Evolutionary conservation across 1,284 basidiomycete genomes (phyloP), one percentile per base, ranked within the genome.

Genomic region (Cutaneotrichosporon sp.): DNA sequence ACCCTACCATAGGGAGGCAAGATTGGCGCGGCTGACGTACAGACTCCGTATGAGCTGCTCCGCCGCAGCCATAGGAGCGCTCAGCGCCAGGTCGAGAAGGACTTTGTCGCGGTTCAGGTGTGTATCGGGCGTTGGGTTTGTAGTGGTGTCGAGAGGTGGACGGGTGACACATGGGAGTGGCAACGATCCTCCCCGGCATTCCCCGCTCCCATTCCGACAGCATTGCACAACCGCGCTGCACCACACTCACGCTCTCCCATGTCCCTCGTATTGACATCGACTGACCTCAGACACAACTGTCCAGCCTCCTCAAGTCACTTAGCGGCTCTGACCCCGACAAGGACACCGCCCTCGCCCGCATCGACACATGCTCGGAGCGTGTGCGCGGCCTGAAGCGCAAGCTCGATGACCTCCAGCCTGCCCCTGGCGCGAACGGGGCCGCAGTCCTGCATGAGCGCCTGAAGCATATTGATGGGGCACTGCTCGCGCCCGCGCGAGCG

Each of bases 21-120:
- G 29, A 9, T 14, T 22, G 29, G 14, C 22, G 16, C 14, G 12
- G 35, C 55, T 61, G 29, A 58, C 49, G 20, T 19, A 10, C 44
- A 76, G 75, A 74, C 74, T 8, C 73, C 75, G 1, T 75, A 70
- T 44, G 74, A 76, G 61, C 67, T 76, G 2, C 65, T 76, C 22
- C 56, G 72, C n/a, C 54, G 74, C 26, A 66, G 66, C 6, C 74
- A 76, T 50, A 61, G 72, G 5, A 61, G 70, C 5, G 73, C 75
- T 2, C 75, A 76, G 52, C 55, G 75, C 26, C 67, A 72, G 47
- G 74, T 76, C 19, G 75, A 76, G 61, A 74, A 70, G 57, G 75
- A 76, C 53, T 76, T 75, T 51, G 46, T 50, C 3, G 37, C 35
- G 12, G 51, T 59, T 5, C 57, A 57, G 44, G 55, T 57, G 32